Conservation (phyloP, 176 grass and related monocot species). For the Stipa capillata region DNA sequence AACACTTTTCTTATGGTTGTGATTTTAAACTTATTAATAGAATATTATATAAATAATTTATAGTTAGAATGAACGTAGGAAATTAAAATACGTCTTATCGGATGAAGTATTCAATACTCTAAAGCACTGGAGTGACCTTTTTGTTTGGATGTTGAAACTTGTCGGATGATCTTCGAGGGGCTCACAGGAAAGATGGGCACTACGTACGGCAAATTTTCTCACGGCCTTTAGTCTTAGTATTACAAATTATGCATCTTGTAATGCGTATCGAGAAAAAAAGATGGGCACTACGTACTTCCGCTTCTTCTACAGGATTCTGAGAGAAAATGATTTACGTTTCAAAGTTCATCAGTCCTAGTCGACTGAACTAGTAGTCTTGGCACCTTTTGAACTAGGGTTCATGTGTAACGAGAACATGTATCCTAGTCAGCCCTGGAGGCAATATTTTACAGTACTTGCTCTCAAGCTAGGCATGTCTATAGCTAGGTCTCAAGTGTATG, state of each 20-base stretch:
- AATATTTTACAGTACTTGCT: background rate
- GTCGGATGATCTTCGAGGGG: background rate
- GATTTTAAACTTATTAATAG: too few relatives aligned
- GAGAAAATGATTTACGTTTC: background rate
- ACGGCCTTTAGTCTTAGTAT: too few relatives aligned
- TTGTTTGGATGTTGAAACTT: background rate
- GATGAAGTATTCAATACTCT: background rate
- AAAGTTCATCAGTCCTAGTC: background rate
- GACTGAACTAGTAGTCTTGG: background rate
- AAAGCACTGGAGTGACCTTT: too few relatives aligned
- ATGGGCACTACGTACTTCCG: too few relatives aligned
- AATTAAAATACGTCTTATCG: too few relatives aligned
- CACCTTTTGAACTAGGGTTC: background rate
- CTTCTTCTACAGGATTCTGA: background rate
- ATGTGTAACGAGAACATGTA: background rate
- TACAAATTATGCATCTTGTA: too few relatives aligned
- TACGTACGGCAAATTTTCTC: too few relatives aligned
- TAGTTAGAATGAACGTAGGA: too few relatives aligned
- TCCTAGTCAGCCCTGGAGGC: too few relatives aligned
- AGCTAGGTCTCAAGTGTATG: background rate
- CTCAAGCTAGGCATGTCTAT: background rate
- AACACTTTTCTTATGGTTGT: too few relatives aligned
- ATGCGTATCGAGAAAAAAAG: too few relatives aligned
- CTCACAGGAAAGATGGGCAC: background rate
- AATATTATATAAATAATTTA: too few relatives aligned